These are phyloP conservation scores for Gaeumannomyces tritici DNA, from an alignment of 2,329 filamentous ascomycete species.

Conservation along the genomic window DNA sequence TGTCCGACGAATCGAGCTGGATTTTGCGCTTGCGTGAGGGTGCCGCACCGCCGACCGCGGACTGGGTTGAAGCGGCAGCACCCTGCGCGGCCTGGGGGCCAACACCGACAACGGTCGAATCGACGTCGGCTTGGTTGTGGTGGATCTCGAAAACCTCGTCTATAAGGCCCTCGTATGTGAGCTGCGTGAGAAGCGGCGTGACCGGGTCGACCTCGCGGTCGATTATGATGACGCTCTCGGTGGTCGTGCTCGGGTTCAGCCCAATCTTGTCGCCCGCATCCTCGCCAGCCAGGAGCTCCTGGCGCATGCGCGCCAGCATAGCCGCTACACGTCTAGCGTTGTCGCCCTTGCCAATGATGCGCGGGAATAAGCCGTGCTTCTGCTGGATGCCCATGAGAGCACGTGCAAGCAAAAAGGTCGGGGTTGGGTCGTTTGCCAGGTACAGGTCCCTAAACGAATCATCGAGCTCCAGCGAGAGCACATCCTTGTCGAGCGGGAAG, in stretches of 20 bases:
- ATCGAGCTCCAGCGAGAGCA: constrained; percentile 83
- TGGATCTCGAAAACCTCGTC: constrained; percentile 89
- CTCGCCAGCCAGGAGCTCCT: constrained; percentile 75
- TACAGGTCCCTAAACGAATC: constrained; percentile 83
- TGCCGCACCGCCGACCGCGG: constrained; percentile 44
- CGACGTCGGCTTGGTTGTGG: constrained; percentile 87
- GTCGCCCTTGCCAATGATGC: constrained; percentile 91
- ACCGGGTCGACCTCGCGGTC: constrained; percentile 93
- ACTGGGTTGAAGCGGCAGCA: constrained; percentile 26
- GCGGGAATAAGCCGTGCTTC: constrained; percentile 84
- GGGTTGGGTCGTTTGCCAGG: constrained; percentile 80
- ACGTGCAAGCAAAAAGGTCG: constrained; percentile 80
- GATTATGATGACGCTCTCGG: constrained; percentile 88
- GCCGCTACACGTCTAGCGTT: constrained; percentile 85
- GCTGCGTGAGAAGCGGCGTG: constrained; percentile 81
- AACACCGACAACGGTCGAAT: constrained; percentile 79
- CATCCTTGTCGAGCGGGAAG: constrained; percentile 81
- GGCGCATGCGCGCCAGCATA: constrained; percentile 80
- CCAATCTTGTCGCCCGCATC: constrained; percentile 58
- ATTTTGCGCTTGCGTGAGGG: constrained; percentile 75
- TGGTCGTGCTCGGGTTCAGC: constrained; percentile 73
- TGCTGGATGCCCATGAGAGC: constrained; percentile 92
- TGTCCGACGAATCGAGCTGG: constrained; percentile 79
- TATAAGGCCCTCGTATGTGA: constrained; percentile 93
- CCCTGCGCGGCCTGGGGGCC: constrained; percentile 36